Evolutionary conservation across 306 rosid species (phyloP), one percentile per base, ranked within the genome.

Genomic region (Hippophae gyantsensis): DNA sequence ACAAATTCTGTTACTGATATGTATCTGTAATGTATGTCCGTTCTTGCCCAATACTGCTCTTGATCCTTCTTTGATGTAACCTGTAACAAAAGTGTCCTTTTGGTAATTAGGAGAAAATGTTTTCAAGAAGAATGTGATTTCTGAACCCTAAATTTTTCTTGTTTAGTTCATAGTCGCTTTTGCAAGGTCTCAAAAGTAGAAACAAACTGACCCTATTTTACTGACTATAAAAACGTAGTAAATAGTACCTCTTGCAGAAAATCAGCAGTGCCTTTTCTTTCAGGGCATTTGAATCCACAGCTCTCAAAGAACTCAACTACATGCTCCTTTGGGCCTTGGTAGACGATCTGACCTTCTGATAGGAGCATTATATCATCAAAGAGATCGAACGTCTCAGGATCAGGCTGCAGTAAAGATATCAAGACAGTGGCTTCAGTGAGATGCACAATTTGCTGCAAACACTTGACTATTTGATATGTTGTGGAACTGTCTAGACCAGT

Each of bases 61-160:
- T 84, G 90, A 57, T 84, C 87, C 67, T 84, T 84, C 71, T 71
- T 78, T 52, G 90, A 84, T 26, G 85, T 81, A 55, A 84, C 90
- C 50, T 47, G 50, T 13, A 47, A 47, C 38, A 32, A 32, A 32
- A 32, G 38, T 32, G 38, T 32, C 3, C 38, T 32, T 32, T 32
- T 32, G 38, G 38, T 32, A 32, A 2, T 32, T 32, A 32, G 38
- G 38, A 32, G 38, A 32, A 4, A 32, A 4, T 32, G 38, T 4
- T 32, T 32, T 32, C 3, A 32, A 32, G 38, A 32, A 32, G 5
- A 32, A 32, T 32, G 38, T 32, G 38, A 32, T 32, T 32, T 32
- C 38, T 32, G 38, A 32, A 4, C 38, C 38, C 38, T 32, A 4
- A 32, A 32, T 32, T 32, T 32, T 32, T 32, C 38, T 4, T 32